Conservation (phyloP, 306 rosid genomes). For the Cucurbita maxima region DNA sequence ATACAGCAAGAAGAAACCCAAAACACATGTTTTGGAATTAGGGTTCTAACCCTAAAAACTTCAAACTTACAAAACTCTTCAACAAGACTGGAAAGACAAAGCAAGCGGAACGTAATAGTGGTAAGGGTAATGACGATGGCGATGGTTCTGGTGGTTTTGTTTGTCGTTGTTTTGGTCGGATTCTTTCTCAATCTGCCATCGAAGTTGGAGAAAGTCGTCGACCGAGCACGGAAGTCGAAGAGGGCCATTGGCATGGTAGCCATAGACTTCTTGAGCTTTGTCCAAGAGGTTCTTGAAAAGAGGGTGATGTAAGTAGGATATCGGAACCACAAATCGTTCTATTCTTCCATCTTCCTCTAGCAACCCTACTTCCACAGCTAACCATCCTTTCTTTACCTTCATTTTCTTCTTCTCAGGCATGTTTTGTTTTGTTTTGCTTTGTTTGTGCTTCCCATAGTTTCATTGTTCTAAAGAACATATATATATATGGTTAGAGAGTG, state of each 20-base stretch:
- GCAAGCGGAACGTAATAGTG: background rate
- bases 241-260: constrained; percentile 61
- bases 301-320: constrained; percentile 52
- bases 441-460: background rate
- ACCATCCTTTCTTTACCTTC: constrained; percentile 71
- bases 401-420: constrained; percentile 31
- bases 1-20: background rate
- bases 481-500: background rate
- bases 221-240: constrained; percentile 58
- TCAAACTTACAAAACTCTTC: background rate
- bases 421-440: too few relatives aligned
- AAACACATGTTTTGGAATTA: background rate
- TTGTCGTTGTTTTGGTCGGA: background rate
- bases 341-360: constrained; percentile 34
- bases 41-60: background rate
- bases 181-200: background rate
- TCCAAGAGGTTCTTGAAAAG: constrained; percentile 46
- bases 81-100: constrained; percentile 1
- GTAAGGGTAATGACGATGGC: background rate
- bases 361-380: constrained; percentile 44
- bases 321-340: constrained; percentile 41
- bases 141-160: background rate
- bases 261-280: constrained; percentile 48
- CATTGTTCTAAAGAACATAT: background rate
- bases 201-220: constrained; percentile 19